Base-by-base conservation (phyloP, 1,139 yeast genomes). In the Magnusiomyces paraingens region DNA sequence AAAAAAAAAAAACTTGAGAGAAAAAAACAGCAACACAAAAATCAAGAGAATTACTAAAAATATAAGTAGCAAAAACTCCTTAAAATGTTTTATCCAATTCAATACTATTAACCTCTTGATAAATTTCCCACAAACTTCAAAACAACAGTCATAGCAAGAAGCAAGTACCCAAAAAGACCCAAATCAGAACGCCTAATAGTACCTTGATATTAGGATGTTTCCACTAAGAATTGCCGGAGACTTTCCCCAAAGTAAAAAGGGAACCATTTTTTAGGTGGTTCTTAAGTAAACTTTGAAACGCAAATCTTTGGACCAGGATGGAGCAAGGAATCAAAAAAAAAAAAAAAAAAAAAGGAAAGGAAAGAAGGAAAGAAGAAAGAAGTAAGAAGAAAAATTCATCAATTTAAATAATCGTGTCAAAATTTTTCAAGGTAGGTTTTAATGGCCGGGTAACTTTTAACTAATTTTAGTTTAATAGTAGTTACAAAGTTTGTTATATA, bases 241-340 rank as follows among this genome's bases (percentile, higher is more conserved):
- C 50, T 47, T 47, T 47, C 50, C 50, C 50, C 50, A 47, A 47
- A 47, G 50, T 32, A 18, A 35, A 17, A 35, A 35, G 6, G 49
- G 17, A 32, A 40, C n/a, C 35, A 20, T n/a, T 6, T 18, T 21
- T 36, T 21, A 38, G n/a, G 50, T 10, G n/a, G 17, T 47, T 47
- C 50, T 47, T 47, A 35, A 47, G 50, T 47, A 38, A 47, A 32
- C 50, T 47, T 47, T 47, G 50, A 47, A 47, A 47, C 50, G 29
- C 50, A 47, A 47, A 35, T 47, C 38, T 47, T 47, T 47, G 50
- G 50, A 47, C 42, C 50, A 47, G 43, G 8, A 10, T 21, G 43
- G 43, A 21, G 21, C 22, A 18, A n/a, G 21, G 43, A 42, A 36
- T 36, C 36, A 32, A 36, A 32, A 18, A 47, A 20, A 21, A 29